Percentiles rank a stretch among this genome's conserved stretches.
phyloP scores from a whole-genome alignment of 2,329 filamentous ascomycete species.

The Coniochaeta hoffmannii region DNA sequence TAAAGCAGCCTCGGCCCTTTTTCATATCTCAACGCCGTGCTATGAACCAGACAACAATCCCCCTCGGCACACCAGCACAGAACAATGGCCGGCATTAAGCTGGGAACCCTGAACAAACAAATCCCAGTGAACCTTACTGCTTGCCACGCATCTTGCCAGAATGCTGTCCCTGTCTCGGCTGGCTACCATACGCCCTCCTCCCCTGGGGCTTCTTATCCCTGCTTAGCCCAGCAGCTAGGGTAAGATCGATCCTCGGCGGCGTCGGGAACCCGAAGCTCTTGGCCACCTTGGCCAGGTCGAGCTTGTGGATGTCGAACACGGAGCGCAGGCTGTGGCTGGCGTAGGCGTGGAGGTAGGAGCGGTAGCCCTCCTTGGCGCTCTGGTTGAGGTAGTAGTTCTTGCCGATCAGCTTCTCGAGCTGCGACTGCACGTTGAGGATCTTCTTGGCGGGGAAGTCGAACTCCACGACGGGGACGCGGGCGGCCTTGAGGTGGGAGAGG shows the following conservation, averaged over 20 bases:
- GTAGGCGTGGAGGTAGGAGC: slow-evolving; percentile 91
- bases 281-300: slow-evolving; percentile 76
- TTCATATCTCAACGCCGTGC: slow-evolving; percentile 1
- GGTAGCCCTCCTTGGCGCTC: slow-evolving; percentile 69
- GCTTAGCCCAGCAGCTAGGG: slow-evolving; percentile 68
- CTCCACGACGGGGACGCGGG: slow-evolving; percentile 87
- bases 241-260: slow-evolving; percentile 73
- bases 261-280: slow-evolving; percentile 76
- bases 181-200: slow-evolving; percentile 68
- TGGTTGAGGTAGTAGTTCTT: slow-evolving; percentile 98
- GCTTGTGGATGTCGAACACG: slow-evolving; percentile 78
- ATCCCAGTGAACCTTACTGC: background rate
- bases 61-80: too few species aligned
- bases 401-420: slow-evolving; percentile 87
- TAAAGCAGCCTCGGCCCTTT: background rate
- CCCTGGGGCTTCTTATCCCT: slow-evolving; percentile 61
- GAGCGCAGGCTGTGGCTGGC: slow-evolving; percentile 75
- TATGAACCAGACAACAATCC: background rate
- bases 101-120: background rate
- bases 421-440: slow-evolving; percentile 82
- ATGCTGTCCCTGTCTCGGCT: slow-evolving; percentile 26
- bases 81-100: too few species aligned
- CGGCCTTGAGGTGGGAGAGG: slow-evolving; percentile 82
- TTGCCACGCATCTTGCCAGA: background rate
- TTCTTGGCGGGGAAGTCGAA: slow-evolving; percentile 93